Conservation (phyloP, 2,329 filamentous ascomycete species). For the Epichloe aotearoae region DNA sequence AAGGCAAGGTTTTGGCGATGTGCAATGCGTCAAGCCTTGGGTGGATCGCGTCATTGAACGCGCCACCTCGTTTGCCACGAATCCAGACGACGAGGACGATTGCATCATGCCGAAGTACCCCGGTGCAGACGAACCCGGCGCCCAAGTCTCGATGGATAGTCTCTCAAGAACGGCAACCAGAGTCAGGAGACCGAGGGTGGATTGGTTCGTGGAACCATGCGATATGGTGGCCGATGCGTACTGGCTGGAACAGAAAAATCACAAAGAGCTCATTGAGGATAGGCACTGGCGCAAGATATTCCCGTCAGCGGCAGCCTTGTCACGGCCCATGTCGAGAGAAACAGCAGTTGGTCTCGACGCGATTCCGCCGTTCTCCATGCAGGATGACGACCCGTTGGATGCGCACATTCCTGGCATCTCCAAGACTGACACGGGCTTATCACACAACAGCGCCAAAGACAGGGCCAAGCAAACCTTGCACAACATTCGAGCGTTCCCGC, state of each 20-base stretch:
- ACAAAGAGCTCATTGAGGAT: slow-evolving; percentile 73
- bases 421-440: slow-evolving; percentile 26
- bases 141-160: slow-evolving; percentile 29
- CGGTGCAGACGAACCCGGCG: slow-evolving; percentile 29
- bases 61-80: slow-evolving; percentile 14
- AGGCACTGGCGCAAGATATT: slow-evolving; percentile 64
- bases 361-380: slow-evolving; percentile 14
- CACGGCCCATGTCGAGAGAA: slow-evolving; percentile 19
- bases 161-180: slow-evolving; percentile 39
- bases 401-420: slow-evolving; percentile 10
- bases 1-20: slow-evolving; percentile 63
- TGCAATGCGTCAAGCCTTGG: slow-evolving; percentile 61
- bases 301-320: slow-evolving; percentile 23
- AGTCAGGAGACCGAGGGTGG: slow-evolving; percentile 58
- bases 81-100: slow-evolving; percentile 11
- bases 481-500: slow-evolving; percentile 39
- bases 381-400: slow-evolving; percentile 12
- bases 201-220: slow-evolving; percentile 73
- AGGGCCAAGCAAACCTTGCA: slow-evolving; percentile 48
- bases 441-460: slow-evolving; percentile 41
- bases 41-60: slow-evolving; percentile 48
- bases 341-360: slow-evolving; percentile 14
- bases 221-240: slow-evolving; percentile 82
- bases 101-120: slow-evolving; percentile 31
- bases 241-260: slow-evolving; percentile 74